Evolutionary conservation across 129 eudicot species (phyloP).

Genomic region (Helichrysum umbraculigerum): DNA sequence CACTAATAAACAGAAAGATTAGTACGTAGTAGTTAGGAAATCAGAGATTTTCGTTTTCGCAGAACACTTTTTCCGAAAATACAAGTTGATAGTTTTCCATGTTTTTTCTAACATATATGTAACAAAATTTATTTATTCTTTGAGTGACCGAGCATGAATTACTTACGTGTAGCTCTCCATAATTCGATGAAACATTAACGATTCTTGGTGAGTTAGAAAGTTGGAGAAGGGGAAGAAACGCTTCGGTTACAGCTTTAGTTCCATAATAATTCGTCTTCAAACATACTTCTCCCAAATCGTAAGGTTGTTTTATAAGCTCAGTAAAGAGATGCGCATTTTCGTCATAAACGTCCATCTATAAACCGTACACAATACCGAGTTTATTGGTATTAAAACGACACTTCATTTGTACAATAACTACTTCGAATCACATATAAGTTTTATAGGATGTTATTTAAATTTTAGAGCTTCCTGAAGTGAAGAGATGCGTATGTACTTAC

Average conservation of each 20-base stretch:
- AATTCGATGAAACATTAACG: conserved; percentile 41
- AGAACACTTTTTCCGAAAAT: too few species aligned
- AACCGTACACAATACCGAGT: neutral
- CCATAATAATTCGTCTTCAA: conserved; percentile 47
- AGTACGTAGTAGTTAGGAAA: too few species aligned
- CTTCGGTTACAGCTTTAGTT: conserved; percentile 40
- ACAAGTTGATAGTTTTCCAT: too few species aligned
- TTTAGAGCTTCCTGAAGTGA: too few species aligned
- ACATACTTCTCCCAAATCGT: conserved; percentile 40
- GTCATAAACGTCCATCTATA: conserved; percentile 26
- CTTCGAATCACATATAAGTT: too few species aligned
- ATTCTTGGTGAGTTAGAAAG: conserved; percentile 49
- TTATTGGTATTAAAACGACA: too few species aligned
- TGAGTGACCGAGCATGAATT: neutral
- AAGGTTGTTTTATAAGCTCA: conserved; percentile 13
- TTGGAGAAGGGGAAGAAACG: conserved; percentile 47
- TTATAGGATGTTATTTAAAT: too few species aligned
- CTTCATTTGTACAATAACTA: too few species aligned
- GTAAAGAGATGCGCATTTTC: conserved; percentile 25
- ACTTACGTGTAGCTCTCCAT: conserved; percentile 39
- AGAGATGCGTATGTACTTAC: conserved; percentile 39
- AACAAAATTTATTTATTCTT: too few species aligned
- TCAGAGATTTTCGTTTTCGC: too few species aligned
- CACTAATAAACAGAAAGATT: conserved; percentile 14
- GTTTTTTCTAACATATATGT: too few species aligned